These are phyloP conservation scores for Groenewaldozyma auringiensis DNA, from an alignment of 1,139 yeast species.

Conservation along the genomic window DNA sequence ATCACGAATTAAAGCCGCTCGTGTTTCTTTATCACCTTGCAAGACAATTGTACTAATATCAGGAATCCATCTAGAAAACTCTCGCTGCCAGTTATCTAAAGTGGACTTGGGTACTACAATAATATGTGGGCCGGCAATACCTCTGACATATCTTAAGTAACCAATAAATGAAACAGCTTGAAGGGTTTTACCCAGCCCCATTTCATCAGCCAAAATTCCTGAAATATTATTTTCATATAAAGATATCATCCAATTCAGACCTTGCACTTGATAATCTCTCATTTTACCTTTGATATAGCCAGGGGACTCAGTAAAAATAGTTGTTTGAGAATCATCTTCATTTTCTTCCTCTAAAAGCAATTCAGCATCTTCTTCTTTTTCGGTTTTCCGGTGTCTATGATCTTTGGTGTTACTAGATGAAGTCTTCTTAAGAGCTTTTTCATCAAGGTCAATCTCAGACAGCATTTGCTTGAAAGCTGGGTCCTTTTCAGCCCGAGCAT, in stretches of 20 bases:
- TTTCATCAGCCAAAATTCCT: constrained; percentile 94
- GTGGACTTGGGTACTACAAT: constrained; percentile 94
- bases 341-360: constrained; percentile 67
- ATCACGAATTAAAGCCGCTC: constrained; percentile 53
- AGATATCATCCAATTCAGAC: constrained; percentile 87
- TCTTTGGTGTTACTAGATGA: constrained; percentile 23
- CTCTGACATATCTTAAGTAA: constrained; percentile 66
- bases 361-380: constrained; percentile 90
- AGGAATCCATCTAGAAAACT: constrained; percentile 91
- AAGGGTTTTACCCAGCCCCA: constrained; percentile 95
- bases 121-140: constrained; percentile 83
- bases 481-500: constrained; percentile 70
- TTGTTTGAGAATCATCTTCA: constrained; percentile 31
- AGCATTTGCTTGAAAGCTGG: constrained; percentile 52
- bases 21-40: constrained; percentile 79
- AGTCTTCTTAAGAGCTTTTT: constrained; percentile 10
- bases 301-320: constrained; percentile 76
- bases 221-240: constrained; percentile 73
- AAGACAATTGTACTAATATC: constrained; percentile 81
- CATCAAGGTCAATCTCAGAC: constrained; percentile 45
- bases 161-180: constrained; percentile 92
- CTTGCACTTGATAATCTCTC: constrained; percentile 86
- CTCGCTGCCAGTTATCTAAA: constrained; percentile 91
- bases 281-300: constrained; percentile 54
- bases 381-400: constrained; percentile 51